phyloP scores from a whole-genome alignment of 1,284 basidiomycete species.

The Neotropicomus parvogracilis region DNA sequence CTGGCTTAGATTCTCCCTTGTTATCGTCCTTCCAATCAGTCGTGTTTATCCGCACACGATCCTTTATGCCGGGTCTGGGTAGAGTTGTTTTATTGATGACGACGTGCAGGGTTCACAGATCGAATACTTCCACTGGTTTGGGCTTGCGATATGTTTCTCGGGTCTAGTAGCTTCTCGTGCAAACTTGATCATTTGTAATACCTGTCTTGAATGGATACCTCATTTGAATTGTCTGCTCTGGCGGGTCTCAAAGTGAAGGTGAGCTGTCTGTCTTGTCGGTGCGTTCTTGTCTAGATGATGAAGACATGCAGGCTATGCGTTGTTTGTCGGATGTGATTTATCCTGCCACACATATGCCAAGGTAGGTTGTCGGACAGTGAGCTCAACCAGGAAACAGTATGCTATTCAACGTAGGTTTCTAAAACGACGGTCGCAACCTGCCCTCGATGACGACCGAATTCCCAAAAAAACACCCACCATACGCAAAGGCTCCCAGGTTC shows the following conservation, averaged over 20 bases:
- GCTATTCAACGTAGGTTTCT: no score
- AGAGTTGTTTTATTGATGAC: constrained; percentile 4
- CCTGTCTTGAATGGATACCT: constrained; percentile 3
- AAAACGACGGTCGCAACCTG: no score
- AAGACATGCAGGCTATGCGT: no score
- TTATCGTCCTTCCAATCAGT: neutral
- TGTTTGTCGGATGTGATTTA: no score
- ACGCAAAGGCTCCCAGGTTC: no score
- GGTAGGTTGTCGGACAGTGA: no score
- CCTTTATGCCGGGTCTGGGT: constrained; percentile 14
- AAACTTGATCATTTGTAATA: constrained; percentile 12
- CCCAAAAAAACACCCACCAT: no score
- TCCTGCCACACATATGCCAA: neutral
- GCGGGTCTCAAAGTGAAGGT: neutral
- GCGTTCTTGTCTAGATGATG: no score
- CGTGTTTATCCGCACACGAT: constrained; percentile 15
- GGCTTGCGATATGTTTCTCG: constrained; percentile 4
- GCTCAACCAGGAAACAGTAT: no score
- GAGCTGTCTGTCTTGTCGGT: no score
- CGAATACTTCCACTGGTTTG: constrained; percentile 15
- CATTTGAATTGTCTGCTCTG: neutral
- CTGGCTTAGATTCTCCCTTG: constrained; percentile 10
- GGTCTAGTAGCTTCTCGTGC: constrained; percentile 5
- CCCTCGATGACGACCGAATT: no score
- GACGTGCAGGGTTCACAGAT: constrained; percentile 3